A percentile compares a stretch with the other conserved stretches of the same genome.
Evolutionary conservation across 257 asterid species (phyloP).

Genomic region (Solanum pinnatisectum): DNA sequence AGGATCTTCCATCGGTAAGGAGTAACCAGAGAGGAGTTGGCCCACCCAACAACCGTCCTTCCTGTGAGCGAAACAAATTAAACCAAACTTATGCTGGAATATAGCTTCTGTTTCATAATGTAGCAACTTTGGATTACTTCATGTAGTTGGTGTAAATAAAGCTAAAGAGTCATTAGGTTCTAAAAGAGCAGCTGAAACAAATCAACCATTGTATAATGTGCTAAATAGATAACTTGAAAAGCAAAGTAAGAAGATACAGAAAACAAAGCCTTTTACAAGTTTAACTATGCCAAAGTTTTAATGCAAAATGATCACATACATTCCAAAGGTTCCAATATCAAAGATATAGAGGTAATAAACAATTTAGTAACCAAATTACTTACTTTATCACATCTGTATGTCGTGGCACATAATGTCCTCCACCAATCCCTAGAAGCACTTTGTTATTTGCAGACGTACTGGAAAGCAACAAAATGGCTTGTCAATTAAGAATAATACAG

Average conservation of each 20-base stretch:
- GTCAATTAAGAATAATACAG: not conserved
- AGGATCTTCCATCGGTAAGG: constrained; percentile 97
- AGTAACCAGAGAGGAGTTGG: constrained; percentile 88
- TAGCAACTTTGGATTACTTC: not conserved
- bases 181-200: not conserved
- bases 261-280: not conserved
- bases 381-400: constrained; percentile 82
- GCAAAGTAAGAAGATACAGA: not conserved
- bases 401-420: constrained; percentile 96
- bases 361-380: constrained; percentile 16
- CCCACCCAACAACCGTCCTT: constrained; percentile 78
- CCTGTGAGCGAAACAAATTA: constrained; percentile 26
- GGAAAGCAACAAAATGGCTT: constrained; percentile 17
- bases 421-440: constrained; percentile 90
- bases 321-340: not conserved
- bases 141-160: not conserved
- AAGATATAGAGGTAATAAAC: not conserved
- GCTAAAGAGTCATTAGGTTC: not conserved
- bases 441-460: constrained; percentile 45
- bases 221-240: not conserved
- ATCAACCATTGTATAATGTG: not conserved
- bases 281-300: not conserved
- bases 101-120: not conserved
- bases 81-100: not conserved
- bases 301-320: not conserved